A percentile compares a stretch with the other conserved stretches of the same genome.
phyloP scores from a whole-genome alignment of 148 eudicot genomes.

The Suaeda aralocaspica region DNA sequence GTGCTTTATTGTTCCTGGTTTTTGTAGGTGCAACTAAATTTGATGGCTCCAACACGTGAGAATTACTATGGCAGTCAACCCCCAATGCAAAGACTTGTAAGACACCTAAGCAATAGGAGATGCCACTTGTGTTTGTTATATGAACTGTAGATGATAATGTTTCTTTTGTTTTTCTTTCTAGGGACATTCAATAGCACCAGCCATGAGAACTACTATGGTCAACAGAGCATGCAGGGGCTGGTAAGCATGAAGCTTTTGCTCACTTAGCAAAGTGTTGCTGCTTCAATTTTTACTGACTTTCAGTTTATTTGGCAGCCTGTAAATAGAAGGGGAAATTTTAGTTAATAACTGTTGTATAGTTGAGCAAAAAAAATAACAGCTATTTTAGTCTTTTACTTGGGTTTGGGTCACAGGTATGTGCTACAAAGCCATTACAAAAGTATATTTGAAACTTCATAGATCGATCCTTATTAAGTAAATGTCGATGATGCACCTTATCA shows the following conservation, averaged over 20 bases:
- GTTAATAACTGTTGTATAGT: too few relatives aligned
- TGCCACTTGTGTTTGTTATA: not conserved
- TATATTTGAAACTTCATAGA: too few relatives aligned
- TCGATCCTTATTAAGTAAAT: too few relatives aligned
- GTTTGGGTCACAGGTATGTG: too few relatives aligned
- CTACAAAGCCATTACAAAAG: too few relatives aligned
- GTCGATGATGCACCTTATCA: too few relatives aligned
- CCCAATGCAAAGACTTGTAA: constrained; percentile 82
- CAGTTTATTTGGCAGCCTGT: too few relatives aligned
- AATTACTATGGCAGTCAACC: constrained; percentile 72
- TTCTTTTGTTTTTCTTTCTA: constrained; percentile 19
- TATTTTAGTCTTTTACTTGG: too few relatives aligned
- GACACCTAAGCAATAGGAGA: constrained; percentile 18
- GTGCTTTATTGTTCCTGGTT: constrained; percentile 13
- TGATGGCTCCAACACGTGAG: constrained; percentile 86
- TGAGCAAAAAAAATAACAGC: too few relatives aligned
- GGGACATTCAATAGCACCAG: constrained; percentile 89
- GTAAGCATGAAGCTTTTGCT: constrained; percentile 10
- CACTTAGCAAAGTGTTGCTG: too few relatives aligned
- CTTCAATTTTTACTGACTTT: too few relatives aligned
- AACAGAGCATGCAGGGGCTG: constrained; percentile 71
- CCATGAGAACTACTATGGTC: constrained; percentile 77
- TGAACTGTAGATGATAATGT: not conserved
- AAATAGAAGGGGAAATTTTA: too few relatives aligned
- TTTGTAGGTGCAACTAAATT: constrained; percentile 72